These are phyloP conservation scores for Candida nemodendra DNA, from an alignment of 805 yeast genomes.

Conservation along the genomic window DNA sequence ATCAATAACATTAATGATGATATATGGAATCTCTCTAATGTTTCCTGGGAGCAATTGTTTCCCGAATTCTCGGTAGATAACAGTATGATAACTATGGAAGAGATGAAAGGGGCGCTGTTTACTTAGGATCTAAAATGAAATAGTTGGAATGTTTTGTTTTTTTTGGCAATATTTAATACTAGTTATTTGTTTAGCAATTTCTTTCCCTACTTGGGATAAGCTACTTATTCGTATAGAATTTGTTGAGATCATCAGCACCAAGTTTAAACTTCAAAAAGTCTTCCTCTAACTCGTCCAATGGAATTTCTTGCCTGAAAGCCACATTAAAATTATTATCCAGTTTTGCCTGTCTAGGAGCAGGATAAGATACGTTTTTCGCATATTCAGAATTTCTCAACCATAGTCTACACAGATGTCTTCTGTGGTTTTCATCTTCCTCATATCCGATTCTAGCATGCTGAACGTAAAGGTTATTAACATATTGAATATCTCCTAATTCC, in stretches of 20 bases:
- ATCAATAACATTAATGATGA: conserved; percentile 4
- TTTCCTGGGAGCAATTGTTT: conserved; percentile 2
- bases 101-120: conserved; percentile 2
- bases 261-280: conserved; percentile 1
- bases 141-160: background rate
- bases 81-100: conserved; percentile 2
- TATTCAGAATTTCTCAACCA: conserved; percentile 4
- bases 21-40: conserved; percentile 3
- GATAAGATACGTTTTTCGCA: background rate
- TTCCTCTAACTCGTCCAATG: conserved; percentile 2
- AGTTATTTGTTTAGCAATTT: background rate
- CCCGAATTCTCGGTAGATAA: conserved; percentile 3
- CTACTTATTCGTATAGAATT: conserved; percentile 1
- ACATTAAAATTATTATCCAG: conserved; percentile 1
- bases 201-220: background rate
- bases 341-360: conserved; percentile 1
- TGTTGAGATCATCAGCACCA: conserved; percentile 3
- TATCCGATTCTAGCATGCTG: conserved; percentile 3
- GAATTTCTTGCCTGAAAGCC: conserved; percentile 2
- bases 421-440: conserved; percentile 3
- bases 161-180: background rate
- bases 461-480: conserved; percentile 2
- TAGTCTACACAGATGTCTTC: conserved; percentile 4
- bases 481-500: conserved; percentile 3
- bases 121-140: background rate